Base-by-base conservation (phyloP, 352 stramenopile genomes). In the Phytophthora pseudosyringae region DNA sequence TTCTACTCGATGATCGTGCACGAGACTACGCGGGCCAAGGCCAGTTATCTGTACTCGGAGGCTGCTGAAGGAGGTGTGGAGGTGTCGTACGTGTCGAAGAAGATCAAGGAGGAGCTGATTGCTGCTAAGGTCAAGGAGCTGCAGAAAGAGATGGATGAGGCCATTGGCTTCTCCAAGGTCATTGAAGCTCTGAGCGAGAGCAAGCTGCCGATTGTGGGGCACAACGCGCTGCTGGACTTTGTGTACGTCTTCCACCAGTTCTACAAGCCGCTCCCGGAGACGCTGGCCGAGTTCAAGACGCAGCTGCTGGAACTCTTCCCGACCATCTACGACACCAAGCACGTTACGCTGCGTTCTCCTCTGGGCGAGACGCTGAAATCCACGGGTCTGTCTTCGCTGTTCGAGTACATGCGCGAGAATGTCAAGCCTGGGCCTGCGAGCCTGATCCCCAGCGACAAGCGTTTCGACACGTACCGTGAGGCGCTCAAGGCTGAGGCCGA, bases 221-320 rank as follows among this genome's bases (percentile, higher is more conserved):
- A 95, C 76, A 95, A 95, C 59, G 86, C 83, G 45, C 73, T 95
- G 36, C 67, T 93, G 32, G 87, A 95, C 57, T 93, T 95, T 63
- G 79, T 92, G 9, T 93, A 95, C 59, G 70, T 92, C 38, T 94
- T 90, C 68, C 81, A 87, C 55, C 85, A 94, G 68, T 95, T 95
- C 54, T 89, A 86, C 69, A 87, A 81, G 45, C 81, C 85, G 8
- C 80, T 93, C n/a, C 87, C 87, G 5, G 56, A 77, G 5, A 89
- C 77, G 39, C 55, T 94, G 13, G 73, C 78, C 4, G 81, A 91
- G 39, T 95, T 91, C 64, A 92, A 92, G 61, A 55, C 69, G 41
- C 53, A 92, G 71, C 62, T 95, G 8, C 59, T 84, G 31, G 71
- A 84, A 69, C 53, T 86, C 15, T 95, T 95, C 59, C 87, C 87